Evolutionary conservation across 2,329 filamentous ascomycete species (phyloP).

Genomic region (Cordyceps tenuipes): DNA sequence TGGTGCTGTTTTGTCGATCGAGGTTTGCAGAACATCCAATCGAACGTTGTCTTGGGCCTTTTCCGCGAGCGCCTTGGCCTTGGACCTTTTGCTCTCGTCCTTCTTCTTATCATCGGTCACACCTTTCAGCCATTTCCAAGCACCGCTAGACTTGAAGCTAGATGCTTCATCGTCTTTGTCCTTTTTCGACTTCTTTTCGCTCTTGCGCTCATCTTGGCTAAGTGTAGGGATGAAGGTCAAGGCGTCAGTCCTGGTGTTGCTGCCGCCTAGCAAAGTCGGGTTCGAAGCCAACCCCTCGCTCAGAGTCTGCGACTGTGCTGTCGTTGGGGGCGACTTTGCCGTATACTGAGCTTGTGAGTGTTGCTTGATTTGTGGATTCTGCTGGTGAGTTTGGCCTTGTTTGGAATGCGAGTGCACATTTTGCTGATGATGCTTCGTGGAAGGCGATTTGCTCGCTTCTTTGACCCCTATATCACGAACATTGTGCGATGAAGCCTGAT

Average conservation of each 20-base stretch:
- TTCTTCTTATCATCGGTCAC: conserved; percentile 62
- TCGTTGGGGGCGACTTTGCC: conserved; percentile 17
- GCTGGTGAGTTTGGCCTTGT: conserved; percentile 18
- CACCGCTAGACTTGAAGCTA: conserved; percentile 59
- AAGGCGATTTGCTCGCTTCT: conserved; percentile 11
- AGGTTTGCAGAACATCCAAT: conserved; percentile 78
- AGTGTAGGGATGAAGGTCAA: conserved; percentile 75
- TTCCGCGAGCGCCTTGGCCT: conserved; percentile 48
- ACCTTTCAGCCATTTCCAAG: conserved; percentile 68
- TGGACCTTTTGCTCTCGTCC: conserved; percentile 58
- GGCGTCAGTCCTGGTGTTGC: conserved; percentile 60
- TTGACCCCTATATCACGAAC: not conserved
- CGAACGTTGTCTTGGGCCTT: conserved; percentile 69
- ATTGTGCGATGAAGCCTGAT: conserved; percentile 13
- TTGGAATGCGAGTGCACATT: conserved; percentile 12
- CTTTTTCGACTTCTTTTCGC: conserved; percentile 68
- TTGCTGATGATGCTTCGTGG: conserved; percentile 16
- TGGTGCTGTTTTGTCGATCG: conserved; percentile 61
- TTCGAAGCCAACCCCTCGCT: conserved; percentile 23
- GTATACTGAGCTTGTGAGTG: conserved; percentile 16
- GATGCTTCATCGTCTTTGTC: conserved; percentile 58
- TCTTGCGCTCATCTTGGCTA: conserved; percentile 59
- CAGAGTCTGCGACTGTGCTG: conserved; percentile 17
- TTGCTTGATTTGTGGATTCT: conserved; percentile 7
- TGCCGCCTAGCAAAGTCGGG: conserved; percentile 60